Evolutionary conservation across 1,139 yeast species (phyloP).

Genomic region (Diutina scorzettiae): DNA sequence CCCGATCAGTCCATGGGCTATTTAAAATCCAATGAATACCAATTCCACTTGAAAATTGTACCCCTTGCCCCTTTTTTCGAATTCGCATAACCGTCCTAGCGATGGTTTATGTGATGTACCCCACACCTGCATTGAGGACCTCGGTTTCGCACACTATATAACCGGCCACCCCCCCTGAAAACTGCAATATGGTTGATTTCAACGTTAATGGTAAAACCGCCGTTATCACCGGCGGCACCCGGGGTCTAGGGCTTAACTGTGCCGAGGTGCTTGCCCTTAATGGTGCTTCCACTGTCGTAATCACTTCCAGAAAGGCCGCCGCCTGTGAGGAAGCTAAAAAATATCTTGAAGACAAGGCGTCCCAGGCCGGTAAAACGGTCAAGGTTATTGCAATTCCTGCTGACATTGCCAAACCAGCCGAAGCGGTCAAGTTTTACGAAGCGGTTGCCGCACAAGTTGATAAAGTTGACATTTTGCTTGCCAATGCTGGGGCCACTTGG

Average conservation of each 20-base stretch:
- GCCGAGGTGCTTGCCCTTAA: slow-evolving; percentile 54
- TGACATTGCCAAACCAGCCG: slow-evolving; percentile 43
- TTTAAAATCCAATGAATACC: no score
- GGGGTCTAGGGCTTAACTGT: slow-evolving; percentile 63
- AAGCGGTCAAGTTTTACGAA: slow-evolving; percentile 34
- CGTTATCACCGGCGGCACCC: slow-evolving; percentile 67
- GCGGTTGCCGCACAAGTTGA: slow-evolving; percentile 30
- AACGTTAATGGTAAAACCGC: slow-evolving; percentile 56
- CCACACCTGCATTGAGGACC: no score
- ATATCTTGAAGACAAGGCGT: slow-evolving; percentile 36
- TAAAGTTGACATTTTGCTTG: slow-evolving; percentile 51
- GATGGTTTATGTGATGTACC: no score
- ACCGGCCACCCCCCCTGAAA: no score
- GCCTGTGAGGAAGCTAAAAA: slow-evolving; percentile 54
- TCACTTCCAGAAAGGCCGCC: slow-evolving; percentile 53
- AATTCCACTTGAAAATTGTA: no score
- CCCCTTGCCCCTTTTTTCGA: no score
- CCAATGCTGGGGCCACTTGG: slow-evolving; percentile 80
- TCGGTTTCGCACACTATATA: no score
- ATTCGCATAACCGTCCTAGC: no score
- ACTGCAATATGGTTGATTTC: slow-evolving; percentile 28
- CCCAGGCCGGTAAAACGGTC: slow-evolving; percentile 28
- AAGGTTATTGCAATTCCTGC: slow-evolving; percentile 46
- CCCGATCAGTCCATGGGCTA: no score
- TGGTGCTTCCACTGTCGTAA: slow-evolving; percentile 53